phyloP scores from a whole-genome alignment of 2,329 filamentous ascomycete genomes.

The Fusarium sp. region DNA sequence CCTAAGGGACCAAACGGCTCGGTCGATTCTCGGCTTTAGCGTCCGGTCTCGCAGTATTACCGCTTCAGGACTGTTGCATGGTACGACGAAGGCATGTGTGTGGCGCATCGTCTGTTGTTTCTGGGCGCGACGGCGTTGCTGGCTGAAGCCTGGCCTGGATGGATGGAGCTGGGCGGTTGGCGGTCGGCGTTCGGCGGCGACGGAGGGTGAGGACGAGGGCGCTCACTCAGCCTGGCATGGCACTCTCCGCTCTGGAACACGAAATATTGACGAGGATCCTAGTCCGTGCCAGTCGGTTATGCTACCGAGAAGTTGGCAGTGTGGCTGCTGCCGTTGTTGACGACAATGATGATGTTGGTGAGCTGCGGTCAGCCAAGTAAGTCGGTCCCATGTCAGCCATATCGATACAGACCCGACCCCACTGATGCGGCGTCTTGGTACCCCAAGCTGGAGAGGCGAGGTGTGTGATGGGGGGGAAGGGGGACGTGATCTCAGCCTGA shows the following conservation, averaged over 20 bases:
- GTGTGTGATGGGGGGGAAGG: background rate
- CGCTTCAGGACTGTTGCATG: constrained; percentile 39
- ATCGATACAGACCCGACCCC: background rate
- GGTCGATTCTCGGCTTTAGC: constrained; percentile 32
- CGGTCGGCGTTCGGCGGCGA: background rate
- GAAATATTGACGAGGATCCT: background rate
- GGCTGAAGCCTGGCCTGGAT: constrained; percentile 10
- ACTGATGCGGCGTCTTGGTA: background rate
- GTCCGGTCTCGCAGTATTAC: constrained; percentile 29
- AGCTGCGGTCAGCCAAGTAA: background rate
- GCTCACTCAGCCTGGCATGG: constrained; percentile 1
- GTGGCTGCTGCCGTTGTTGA: background rate
- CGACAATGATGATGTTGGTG: constrained; percentile 1
- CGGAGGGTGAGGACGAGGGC: background rate
- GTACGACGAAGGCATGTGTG: constrained; percentile 34
- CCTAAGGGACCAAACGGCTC: constrained; percentile 14
- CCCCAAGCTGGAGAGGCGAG: background rate
- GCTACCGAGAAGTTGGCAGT: constrained; percentile 11
- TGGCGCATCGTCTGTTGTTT: constrained; percentile 26
- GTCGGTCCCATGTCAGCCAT: background rate
- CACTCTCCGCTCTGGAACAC: constrained; percentile 1
- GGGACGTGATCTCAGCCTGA: background rate
- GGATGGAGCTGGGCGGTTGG: background rate
- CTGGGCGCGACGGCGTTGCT: background rate
- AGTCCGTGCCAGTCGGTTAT: constrained; percentile 25